Evolutionary conservation across 768 basidiomycete species (phyloP).

Genomic region (Suillus luteus): DNA sequence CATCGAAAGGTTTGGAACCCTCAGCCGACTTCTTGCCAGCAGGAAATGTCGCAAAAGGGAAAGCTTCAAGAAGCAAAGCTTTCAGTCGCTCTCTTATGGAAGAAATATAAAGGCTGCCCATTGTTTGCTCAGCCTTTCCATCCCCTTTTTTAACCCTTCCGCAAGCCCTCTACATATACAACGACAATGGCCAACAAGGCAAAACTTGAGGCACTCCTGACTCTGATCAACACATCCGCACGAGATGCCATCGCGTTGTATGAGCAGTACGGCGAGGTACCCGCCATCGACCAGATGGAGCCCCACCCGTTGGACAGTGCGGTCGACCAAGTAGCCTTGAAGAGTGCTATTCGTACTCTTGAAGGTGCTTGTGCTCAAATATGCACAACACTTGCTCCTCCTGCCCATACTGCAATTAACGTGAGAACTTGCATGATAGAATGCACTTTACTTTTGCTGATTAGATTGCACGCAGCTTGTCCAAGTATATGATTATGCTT

Average conservation of each 20-base stretch:
- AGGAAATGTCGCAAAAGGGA: conserved; percentile 1
- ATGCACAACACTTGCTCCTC: conserved; percentile 36
- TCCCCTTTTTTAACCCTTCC: neutral
- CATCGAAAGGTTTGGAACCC: neutral
- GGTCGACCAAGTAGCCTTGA: conserved; percentile 25
- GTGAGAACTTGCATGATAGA: conserved; percentile 21
- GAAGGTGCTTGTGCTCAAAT: conserved; percentile 41
- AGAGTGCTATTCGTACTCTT: conserved; percentile 28
- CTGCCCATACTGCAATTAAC: conserved; percentile 34
- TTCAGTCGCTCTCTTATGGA: neutral
- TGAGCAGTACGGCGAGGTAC: conserved; percentile 30
- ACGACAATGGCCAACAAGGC: conserved; percentile 19
- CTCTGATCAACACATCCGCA: conserved; percentile 34
- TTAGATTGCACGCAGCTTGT: conserved; percentile 21
- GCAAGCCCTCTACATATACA: neutral
- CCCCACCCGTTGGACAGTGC: conserved; percentile 39
- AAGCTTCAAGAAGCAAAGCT: neutral
- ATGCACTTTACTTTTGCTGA: neutral
- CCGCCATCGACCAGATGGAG: conserved; percentile 36
- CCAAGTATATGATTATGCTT: conserved; percentile 31
- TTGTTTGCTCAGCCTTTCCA: neutral
- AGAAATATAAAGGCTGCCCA: conserved; percentile 2
- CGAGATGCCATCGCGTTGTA: conserved; percentile 37
- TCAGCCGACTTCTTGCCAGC: neutral
- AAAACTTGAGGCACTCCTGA: conserved; percentile 31